These are phyloP conservation scores for Penicillium sp. DNA, from an alignment of 2,329 filamentous ascomycete species.

Conservation along the genomic window DNA sequence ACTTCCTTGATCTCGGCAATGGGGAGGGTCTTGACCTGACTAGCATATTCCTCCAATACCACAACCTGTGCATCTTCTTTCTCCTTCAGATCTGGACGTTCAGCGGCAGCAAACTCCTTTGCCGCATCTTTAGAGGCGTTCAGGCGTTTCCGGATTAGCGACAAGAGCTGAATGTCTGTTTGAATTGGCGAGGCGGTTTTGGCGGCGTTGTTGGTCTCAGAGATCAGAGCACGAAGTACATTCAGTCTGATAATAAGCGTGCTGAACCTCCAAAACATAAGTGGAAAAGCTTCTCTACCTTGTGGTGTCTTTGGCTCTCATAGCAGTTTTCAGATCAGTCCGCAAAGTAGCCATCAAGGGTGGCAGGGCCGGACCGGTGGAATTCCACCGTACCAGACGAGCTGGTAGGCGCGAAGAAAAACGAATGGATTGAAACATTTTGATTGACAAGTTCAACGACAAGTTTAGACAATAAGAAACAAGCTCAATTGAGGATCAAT, in stretches of 20 bases:
- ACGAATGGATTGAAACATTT: slow-evolving; percentile 36
- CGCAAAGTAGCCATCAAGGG: slow-evolving; percentile 46
- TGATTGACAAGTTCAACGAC: neutral
- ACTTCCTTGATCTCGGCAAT: slow-evolving; percentile 40
- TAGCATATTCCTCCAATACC: slow-evolving; percentile 46
- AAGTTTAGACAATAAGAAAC: neutral
- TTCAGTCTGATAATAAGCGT: slow-evolving; percentile 37
- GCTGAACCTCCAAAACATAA: neutral
- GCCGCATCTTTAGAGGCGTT: slow-evolving; percentile 38
- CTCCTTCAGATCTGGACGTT: slow-evolving; percentile 45
- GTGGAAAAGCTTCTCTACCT: slow-evolving; percentile 30
- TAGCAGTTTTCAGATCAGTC: slow-evolving; percentile 48
- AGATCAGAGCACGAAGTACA: slow-evolving; percentile 49
- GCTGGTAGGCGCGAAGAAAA: slow-evolving; percentile 27
- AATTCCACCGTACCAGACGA: slow-evolving; percentile 40
- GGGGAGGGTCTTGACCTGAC: slow-evolving; percentile 42
- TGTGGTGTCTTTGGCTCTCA: slow-evolving; percentile 49
- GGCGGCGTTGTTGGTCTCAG: slow-evolving; percentile 50
- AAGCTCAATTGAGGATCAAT: slow-evolving; percentile 3
- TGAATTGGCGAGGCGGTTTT: slow-evolving; percentile 46
- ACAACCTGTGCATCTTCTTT: slow-evolving; percentile 45
- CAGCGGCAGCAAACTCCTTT: slow-evolving; percentile 41
- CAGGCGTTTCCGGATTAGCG: slow-evolving; percentile 46
- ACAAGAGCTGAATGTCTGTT: slow-evolving; percentile 47
- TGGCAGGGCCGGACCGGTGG: slow-evolving; percentile 37